Evolutionary conservation across 2,329 filamentous ascomycete species (phyloP).

Genomic region (Coniochaeta sp.): DNA sequence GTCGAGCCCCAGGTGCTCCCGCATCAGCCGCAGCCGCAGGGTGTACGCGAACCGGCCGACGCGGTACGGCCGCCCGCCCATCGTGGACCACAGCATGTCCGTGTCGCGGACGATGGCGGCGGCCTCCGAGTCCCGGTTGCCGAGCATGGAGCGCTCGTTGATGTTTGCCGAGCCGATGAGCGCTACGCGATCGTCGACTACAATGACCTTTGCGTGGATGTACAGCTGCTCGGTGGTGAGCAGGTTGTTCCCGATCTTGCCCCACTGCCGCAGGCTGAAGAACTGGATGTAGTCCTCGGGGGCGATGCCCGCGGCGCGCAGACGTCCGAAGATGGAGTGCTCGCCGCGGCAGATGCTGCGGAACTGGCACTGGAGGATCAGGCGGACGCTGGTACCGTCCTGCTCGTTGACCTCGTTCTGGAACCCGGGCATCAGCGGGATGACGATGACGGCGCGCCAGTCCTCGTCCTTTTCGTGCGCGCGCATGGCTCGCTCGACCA

Average conservation of each 20-base stretch:
- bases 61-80: conserved; percentile 83
- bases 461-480: conserved; percentile 78
- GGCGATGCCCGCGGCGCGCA: conserved; percentile 74
- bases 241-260: conserved; percentile 73
- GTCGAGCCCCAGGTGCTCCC: conserved; percentile 92
- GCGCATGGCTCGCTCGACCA: conserved; percentile 84
- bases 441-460: conserved; percentile 85
- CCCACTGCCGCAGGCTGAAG: conserved; percentile 88
- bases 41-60: conserved; percentile 92
- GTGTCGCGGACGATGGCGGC: conserved; percentile 87
- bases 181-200: conserved; percentile 87
- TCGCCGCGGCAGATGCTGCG: conserved; percentile 92
- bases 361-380: conserved; percentile 97
- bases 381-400: conserved; percentile 85
- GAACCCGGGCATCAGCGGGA: conserved; percentile 96
- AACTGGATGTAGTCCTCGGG: conserved; percentile 95
- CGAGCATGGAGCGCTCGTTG: conserved; percentile 94
- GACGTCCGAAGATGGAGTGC: conserved; percentile 81
- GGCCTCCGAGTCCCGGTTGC: conserved; percentile 84
- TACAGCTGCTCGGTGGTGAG: conserved; percentile 95
- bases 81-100: conserved; percentile 84
- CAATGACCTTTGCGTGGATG: conserved; percentile 94
- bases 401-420: conserved; percentile 93
- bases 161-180: conserved; percentile 98
- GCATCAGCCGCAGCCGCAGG: conserved; percentile 86